These are phyloP conservation scores for Pseudopediastrum boryanum DNA, from an alignment of 139 green algal genomes.

Conservation along the genomic window DNA sequence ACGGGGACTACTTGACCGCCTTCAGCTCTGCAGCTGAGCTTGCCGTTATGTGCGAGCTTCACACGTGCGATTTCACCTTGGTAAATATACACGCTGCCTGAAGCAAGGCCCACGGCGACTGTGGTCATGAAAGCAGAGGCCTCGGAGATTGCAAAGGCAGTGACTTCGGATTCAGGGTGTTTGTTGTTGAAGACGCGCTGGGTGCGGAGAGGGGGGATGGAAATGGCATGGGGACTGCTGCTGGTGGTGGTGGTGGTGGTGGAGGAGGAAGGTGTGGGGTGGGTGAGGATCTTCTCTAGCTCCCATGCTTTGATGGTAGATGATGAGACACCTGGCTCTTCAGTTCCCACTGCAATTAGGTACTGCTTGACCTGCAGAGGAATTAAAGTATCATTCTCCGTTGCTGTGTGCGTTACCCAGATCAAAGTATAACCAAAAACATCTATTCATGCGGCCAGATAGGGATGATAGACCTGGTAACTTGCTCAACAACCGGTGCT, in stretches of 20 bases:
- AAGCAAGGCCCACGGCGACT: conserved; percentile 20
- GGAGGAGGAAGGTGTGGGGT: conserved; percentile 1
- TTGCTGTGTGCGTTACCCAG: too few relatives aligned
- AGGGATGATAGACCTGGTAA: too few relatives aligned
- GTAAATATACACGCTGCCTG: conserved; percentile 21
- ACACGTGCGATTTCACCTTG: background rate
- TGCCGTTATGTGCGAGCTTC: conserved; percentile 26
- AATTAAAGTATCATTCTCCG: too few relatives aligned
- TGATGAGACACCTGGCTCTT: conserved; percentile 61
- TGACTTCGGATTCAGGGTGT: conserved; percentile 63
- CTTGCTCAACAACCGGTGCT: too few relatives aligned
- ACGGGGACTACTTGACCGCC: conserved; percentile 6
- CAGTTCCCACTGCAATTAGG: conserved; percentile 55
- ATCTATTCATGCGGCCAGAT: too few relatives aligned
- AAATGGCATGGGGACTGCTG: background rate
- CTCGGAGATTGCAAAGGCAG: conserved; percentile 42
- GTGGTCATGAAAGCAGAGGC: background rate
- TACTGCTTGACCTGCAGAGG: conserved; percentile 16
- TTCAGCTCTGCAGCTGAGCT: conserved; percentile 18
- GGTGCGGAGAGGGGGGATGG: background rate
- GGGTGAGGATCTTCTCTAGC: background rate
- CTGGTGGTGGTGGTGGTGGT: conserved; percentile 4
- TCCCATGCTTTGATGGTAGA: conserved; percentile 68
- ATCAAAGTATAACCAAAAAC: too few relatives aligned
- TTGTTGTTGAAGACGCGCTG: conserved; percentile 49